Conservation (phyloP, 2,329 filamentous ascomycete species). For the Pochonia chlamydosporia region DNA sequence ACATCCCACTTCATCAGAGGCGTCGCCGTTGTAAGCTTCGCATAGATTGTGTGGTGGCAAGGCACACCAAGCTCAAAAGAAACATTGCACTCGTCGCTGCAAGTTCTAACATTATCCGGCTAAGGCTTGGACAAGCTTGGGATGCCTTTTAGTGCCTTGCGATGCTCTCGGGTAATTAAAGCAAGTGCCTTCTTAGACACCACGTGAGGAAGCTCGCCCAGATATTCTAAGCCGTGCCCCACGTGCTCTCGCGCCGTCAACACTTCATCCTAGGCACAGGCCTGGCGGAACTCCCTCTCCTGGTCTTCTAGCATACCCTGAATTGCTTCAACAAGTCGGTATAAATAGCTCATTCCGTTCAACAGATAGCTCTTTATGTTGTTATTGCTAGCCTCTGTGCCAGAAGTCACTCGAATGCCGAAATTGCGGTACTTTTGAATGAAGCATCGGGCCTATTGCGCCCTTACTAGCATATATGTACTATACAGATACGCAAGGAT, state of each 20-base stretch:
- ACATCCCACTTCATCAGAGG: neutral
- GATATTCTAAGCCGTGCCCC: neutral
- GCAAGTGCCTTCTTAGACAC: neutral
- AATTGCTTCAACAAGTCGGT: constrained; percentile 6
- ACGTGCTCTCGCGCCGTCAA: too few species aligned
- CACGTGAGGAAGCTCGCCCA: neutral
- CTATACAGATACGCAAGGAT: constrained; percentile 3
- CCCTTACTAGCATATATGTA: constrained; percentile 6
- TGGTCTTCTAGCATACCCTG: constrained; percentile 3
- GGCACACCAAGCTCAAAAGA: constrained; percentile 5
- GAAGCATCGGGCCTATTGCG: constrained; percentile 9
- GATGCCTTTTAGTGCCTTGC: too few species aligned
- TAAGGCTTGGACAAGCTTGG: neutral
- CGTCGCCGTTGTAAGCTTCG: constrained; percentile 1
- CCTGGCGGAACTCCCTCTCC: constrained; percentile 3
- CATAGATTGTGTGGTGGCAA: constrained; percentile 5
- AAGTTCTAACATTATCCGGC: neutral
- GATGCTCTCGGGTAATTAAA: neutral
- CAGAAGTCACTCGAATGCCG: too few species aligned
- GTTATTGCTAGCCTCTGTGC: constrained; percentile 9
- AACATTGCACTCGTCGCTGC: constrained; percentile 3
- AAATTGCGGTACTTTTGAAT: constrained; percentile 8
- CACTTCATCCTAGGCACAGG: too few species aligned
- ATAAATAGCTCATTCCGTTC: constrained; percentile 4
- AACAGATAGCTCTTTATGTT: constrained; percentile 5